Conservation (phyloP, 2,329 filamentous ascomycete species). For the Akanthomyces muscarius region DNA sequence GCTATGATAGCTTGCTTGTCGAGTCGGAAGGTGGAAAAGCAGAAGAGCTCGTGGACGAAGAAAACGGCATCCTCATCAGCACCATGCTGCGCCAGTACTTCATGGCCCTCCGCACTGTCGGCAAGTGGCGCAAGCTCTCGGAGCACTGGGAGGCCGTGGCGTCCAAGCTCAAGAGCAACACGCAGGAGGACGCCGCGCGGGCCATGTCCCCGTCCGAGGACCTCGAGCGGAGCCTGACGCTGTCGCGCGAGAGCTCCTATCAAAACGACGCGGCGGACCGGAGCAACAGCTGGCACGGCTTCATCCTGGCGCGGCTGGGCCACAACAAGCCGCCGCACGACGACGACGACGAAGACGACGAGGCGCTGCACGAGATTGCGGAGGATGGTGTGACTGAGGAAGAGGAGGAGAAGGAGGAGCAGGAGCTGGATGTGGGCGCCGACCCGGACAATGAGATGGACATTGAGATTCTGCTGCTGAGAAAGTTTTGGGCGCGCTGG, state of each 20-base stretch:
- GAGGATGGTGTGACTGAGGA: conserved; percentile 17
- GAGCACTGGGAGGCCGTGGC: conserved; percentile 66
- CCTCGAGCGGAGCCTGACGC: conserved; percentile 25
- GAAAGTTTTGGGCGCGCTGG: conserved; percentile 70
- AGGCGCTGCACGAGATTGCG: conserved; percentile 35
- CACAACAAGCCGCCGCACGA: conserved; percentile 31
- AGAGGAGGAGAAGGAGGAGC: conserved; percentile 21
- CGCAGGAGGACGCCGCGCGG: conserved; percentile 32
- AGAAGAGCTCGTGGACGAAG: conserved; percentile 76
- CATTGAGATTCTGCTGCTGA: conserved; percentile 58
- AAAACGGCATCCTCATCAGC: conserved; percentile 82
- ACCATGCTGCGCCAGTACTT: conserved; percentile 89
- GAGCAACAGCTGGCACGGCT: conserved; percentile 33
- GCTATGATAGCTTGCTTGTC: conserved; percentile 72
- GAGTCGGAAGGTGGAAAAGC: conserved; percentile 70
- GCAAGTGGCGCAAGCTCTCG: conserved; percentile 72
- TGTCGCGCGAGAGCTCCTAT: conserved; percentile 1
- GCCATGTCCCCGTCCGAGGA: conserved; percentile 20
- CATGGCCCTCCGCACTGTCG: conserved; percentile 76
- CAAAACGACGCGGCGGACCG: conserved; percentile 21
- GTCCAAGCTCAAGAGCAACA: conserved; percentile 51
- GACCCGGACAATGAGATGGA: conserved; percentile 43
- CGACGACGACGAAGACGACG: conserved; percentile 38
- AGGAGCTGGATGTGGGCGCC: conserved; percentile 31
- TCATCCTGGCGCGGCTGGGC: conserved; percentile 34